phyloP scores from a whole-genome alignment of 371 early-diverging fungal genomes.

The Mortierella sp. region DNA sequence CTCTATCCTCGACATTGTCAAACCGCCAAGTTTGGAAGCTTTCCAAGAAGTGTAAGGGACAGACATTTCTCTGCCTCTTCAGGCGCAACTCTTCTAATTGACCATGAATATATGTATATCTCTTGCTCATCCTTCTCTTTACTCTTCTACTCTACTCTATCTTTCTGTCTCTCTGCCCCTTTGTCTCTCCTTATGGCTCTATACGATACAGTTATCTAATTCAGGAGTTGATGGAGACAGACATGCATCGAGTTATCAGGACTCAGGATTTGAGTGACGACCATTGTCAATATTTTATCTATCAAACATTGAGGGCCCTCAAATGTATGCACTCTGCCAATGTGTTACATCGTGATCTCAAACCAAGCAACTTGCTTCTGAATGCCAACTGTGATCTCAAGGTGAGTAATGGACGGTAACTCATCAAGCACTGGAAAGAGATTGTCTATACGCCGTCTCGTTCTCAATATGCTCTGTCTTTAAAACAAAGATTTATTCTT shows the following conservation, averaged over 20 bases:
- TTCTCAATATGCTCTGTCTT: too few relatives aligned
- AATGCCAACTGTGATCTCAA: slow-evolving; percentile 98
- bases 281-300: slow-evolving; percentile 98
- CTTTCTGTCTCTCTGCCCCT: background rate
- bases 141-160: background rate
- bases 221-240: slow-evolving; percentile 97
- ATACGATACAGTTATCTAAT: slow-evolving; percentile 63
- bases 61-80: background rate
- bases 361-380: slow-evolving; percentile 95
- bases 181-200: background rate
- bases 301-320: slow-evolving; percentile 95
- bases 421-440: too few relatives aligned
- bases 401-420: slow-evolving; percentile 52
- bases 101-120: background rate
- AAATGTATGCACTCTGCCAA: slow-evolving; percentile 99
- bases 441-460: too few relatives aligned
- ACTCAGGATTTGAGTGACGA: slow-evolving; percentile 98
- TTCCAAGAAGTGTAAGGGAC: slow-evolving; percentile 88
- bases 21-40: slow-evolving; percentile 76
- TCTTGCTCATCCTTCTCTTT: too few relatives aligned
- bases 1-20: slow-evolving; percentile 90
- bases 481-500: too few relatives aligned
- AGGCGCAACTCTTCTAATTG: too few relatives aligned
- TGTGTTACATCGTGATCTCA: slow-evolving; percentile 97
- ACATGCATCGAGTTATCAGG: slow-evolving; percentile 97